A percentile compares a stretch with the other conserved stretches of the same genome.
Conservation (phyloP, 2,329 filamentous ascomycete species). For the Clarireedia monteithiana region DNA sequence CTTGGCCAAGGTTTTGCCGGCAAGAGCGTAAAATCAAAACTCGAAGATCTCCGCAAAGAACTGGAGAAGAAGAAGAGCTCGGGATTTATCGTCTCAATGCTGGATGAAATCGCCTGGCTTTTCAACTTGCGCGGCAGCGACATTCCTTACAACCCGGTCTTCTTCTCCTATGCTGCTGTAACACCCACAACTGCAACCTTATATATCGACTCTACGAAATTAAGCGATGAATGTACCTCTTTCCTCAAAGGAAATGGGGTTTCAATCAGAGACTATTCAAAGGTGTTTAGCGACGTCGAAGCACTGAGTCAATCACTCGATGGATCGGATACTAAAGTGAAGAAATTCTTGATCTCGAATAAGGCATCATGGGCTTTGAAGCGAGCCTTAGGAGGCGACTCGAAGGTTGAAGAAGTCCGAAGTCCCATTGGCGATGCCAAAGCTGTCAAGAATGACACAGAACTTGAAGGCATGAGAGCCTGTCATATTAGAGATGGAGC, state of each 20-base stretch:
- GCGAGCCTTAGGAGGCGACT: slow-evolving; percentile 75
- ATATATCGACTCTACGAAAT: slow-evolving; percentile 76
- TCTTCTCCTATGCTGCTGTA: slow-evolving; percentile 91
- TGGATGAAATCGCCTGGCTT: slow-evolving; percentile 97
- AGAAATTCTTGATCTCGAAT: slow-evolving; percentile 78
- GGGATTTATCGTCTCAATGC: slow-evolving; percentile 85
- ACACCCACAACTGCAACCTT: slow-evolving; percentile 70
- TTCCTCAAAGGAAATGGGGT: slow-evolving; percentile 67
- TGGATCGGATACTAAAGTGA: slow-evolving; percentile 28
- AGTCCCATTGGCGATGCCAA: slow-evolving; percentile 88
- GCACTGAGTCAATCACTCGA: slow-evolving; percentile 45
- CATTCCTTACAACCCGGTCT: slow-evolving; percentile 96
- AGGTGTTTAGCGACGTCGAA: slow-evolving; percentile 72
- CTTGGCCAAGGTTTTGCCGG: slow-evolving; percentile 69
- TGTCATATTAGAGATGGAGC: slow-evolving; percentile 93
- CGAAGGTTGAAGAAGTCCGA: slow-evolving; percentile 75
- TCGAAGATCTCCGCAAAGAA: slow-evolving; percentile 82
- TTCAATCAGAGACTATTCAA: slow-evolving; percentile 70
- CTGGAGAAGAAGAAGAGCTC: slow-evolving; percentile 81
- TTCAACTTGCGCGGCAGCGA: slow-evolving; percentile 94
- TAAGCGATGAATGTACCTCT: slow-evolving; percentile 57
- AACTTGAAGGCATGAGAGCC: slow-evolving; percentile 85
- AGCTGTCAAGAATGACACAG: slow-evolving; percentile 85
- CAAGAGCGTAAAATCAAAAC: slow-evolving; percentile 74
- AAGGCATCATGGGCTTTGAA: slow-evolving; percentile 91